Evolutionary conservation across 2,329 filamentous ascomycete species (phyloP), one percentile per base, ranked within the genome.

Genomic region (Dendrostoma leiphaemia): DNA sequence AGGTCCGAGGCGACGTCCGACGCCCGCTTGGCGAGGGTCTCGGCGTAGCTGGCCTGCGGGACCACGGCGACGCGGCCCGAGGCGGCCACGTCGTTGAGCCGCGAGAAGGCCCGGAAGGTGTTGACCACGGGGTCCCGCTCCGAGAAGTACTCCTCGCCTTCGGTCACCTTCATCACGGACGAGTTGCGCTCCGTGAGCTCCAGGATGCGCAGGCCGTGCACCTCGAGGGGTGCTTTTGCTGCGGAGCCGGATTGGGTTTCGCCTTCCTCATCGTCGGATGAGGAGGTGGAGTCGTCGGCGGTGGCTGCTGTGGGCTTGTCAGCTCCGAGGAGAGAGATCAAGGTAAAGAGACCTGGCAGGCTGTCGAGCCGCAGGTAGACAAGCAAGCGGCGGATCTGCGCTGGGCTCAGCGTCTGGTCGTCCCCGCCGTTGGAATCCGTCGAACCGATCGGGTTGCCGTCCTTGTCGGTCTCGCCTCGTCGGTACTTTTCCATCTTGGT

Each of bases 181-280:
- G 93, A 97, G 38, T 90, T 89, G 79, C 93, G 91, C 63, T 97
- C 92, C 0, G 90, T 95, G 12, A 97, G 81, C 65, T 95, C 90
- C 46, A 95, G 73, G 15, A 97, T 80, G 13, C 92, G 88, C n/a
- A 96, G 74, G 29, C 91, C 93, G 63, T 96, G 90, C 0, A 91
- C 87, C 64, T 89, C 81, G 1, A 93, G 77, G 1, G 83, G 80
- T 8, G 63, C 66, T 50, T 63, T 61, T 32, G 58, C 59, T 34
- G 48, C 17, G 40, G 46, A 21, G 34, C 64, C 59, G 1, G 60
- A 41, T 2, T 66, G 61, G 21, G 59, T 58, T 2, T 56, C 58
- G 6, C 67, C 60, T 32, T 65, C 66, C 6, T 61, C 49, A 3
- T 60, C 53, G 8, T 26, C 26, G 37, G n/a, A n/a, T n/a, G n/a